Base-by-base conservation (phyloP, 1,284 basidiomycete species). In the Fomitopsis palustris region DNA sequence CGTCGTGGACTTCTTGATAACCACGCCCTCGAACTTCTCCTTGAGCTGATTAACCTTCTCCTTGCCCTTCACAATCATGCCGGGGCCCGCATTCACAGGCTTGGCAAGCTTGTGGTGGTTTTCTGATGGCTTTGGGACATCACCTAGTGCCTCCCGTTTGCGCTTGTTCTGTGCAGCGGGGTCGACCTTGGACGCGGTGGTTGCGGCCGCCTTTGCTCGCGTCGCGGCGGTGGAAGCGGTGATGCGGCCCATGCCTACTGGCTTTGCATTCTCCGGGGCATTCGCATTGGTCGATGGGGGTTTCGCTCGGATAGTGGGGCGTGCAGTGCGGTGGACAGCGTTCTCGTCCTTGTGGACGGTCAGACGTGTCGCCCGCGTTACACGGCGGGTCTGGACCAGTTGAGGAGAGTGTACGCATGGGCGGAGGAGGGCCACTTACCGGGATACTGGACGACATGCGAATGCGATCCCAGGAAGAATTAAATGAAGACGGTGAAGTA, bases 91-190 rank as follows among this genome's bases (percentile, higher is more conserved):
- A 58, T 68, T 70, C 3, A 67, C 69, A 27, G 54, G 56, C 64
- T 80, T 74, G 56, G 69, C 69, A 41, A 64, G 67, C 62, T 71
- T 73, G 69, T 37, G 35, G 35, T 37, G 35, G 8, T 81, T 81
- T 61, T 78, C 77, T 29, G 80, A 75, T 21, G 80, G 74, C 54
- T 78, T 75, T 4, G 84, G 79, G 25, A 89, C 84, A 71, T 90
- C 88, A 33, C 84, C 86, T 31, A 90, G 76, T 3, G 87, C 87
- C 59, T 89, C 87, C 53, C 90, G 85, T 71, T 92, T 91, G 61
- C 88, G 81, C 74, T 92, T 92, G 52, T 80, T 83, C 63, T 73
- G 71, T 10, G 78, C 76, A 10, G 77, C 68, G 3, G 65, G 63
- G 27, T 80, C 77, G 16, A 72, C 66, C 59, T 83, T 82, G 57